phyloP scores from a whole-genome alignment of 768 basidiomycete species.

The Ramaria sp. region DNA sequence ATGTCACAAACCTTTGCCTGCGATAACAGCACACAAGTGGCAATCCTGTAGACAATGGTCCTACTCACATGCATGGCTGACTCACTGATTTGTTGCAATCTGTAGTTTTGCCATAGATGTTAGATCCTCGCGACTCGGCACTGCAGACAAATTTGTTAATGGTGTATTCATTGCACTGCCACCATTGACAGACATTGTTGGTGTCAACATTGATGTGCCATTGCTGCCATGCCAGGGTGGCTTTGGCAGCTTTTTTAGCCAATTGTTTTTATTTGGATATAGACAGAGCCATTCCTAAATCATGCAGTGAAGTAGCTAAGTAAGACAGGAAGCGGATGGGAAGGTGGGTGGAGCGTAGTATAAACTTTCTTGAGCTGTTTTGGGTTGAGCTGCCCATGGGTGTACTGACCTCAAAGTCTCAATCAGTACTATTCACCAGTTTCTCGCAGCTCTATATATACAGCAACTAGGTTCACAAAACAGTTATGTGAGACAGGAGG shows the following conservation, averaged over 20 bases:
- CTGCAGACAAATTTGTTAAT: conserved; percentile 70
- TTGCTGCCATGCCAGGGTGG: conserved; percentile 34
- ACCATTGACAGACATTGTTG: conserved; percentile 55
- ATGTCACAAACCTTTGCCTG: conserved; percentile 91
- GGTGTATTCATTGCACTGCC: conserved; percentile 63
- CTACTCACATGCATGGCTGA: background rate
- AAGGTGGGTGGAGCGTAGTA: background rate
- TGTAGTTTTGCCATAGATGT: conserved; percentile 80
- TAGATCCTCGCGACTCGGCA: conserved; percentile 72
- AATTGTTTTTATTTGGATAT: conserved; percentile 87
- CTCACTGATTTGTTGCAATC: conserved; percentile 81
- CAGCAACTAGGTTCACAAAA: too few relatives aligned
- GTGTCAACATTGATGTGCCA: conserved; percentile 41
- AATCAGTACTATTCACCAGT: too few relatives aligned
- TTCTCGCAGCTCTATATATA: too few relatives aligned
- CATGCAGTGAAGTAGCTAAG: background rate
- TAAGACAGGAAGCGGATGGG: background rate
- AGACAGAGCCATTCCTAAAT: conserved; percentile 54
- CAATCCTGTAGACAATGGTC: conserved; percentile 45
- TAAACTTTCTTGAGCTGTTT: background rate
- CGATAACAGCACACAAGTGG: conserved; percentile 86
- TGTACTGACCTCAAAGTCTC: too few relatives aligned
- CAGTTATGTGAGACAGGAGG: too few relatives aligned
- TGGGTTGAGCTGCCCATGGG: background rate
- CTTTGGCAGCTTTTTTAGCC: conserved; percentile 87